Base-by-base conservation (phyloP, 2,329 filamentous ascomycete genomes). In the Pestalotiopsis sp. region DNA sequence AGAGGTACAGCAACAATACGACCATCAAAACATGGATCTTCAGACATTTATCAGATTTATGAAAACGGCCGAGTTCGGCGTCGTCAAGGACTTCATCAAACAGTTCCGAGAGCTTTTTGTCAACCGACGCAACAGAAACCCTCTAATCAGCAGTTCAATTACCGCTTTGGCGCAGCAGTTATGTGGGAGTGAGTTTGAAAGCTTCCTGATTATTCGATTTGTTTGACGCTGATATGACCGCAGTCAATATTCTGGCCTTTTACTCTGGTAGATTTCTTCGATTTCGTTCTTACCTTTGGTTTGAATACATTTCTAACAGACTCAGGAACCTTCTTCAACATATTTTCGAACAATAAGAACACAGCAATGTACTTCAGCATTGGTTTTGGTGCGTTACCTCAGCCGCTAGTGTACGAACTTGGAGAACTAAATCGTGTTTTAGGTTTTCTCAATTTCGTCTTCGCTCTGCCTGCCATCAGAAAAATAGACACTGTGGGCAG, bases 221-320 rank as follows among this genome's bases (percentile, higher is more conserved):
- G n/a, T 60, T 36, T 56, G 38, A 23, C 58, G 45, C 69, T 74
- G 66, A 81, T 36, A 31, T 69, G 40, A 14, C 61, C 45, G 23
- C 36, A 81, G 77, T 81, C 67, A 83, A 83, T 20, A 76, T 84
- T 0, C 75, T 83, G 4, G 82, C 83, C 0, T 85, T 85, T 65
- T 85, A 85, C 70, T 84, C 81, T 0, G 79, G 81, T 79, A 75
- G n/a, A 70, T 69, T 69, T 4, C 66, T 68, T 13, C 17, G 5
- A 27, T 7, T 27, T 40, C 9, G 38, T 23, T 5, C 13, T 38
- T 20, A 14, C 27, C n/a, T 17, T 13, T 59, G 6, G 45, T 12
- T 11, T 63, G 38, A 49, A 25, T 12, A 20, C 38, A 40, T 4
- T 13, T 27, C 61, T 64, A 27, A 64, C 25, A 20, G 14, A 17